Evolutionary conservation across 306 rosid genomes (phyloP).

Genomic region (Biancaea sappan): DNA sequence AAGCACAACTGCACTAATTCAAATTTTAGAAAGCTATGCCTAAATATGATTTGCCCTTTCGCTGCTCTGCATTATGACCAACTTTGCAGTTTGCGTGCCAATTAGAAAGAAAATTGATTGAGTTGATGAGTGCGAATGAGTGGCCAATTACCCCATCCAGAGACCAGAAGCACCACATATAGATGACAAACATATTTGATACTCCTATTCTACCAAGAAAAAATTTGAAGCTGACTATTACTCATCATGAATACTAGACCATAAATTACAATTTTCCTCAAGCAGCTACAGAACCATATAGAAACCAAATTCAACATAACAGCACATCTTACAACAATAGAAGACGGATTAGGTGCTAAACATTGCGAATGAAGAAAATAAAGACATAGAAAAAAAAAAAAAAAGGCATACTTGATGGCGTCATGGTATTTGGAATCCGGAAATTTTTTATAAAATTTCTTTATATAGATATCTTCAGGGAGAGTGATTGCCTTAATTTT

Average conservation of each 20-base stretch:
- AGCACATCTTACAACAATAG: constrained; percentile 2
- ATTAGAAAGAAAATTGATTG: not conserved
- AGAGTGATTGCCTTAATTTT: constrained; percentile 69
- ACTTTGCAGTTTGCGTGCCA: not conserved
- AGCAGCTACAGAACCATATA: not conserved
- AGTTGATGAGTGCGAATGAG: not conserved
- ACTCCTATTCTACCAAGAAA: constrained; percentile 2
- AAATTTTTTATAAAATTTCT: constrained; percentile 66
- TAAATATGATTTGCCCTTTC: not conserved
- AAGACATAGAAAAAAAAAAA: constrained; percentile 30
- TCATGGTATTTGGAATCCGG: constrained; percentile 78
- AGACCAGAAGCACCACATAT: constrained; percentile 1
- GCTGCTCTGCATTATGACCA: not conserved
- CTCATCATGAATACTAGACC: constrained; percentile 8
- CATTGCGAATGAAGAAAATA: constrained; percentile 14
- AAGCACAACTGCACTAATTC: not conserved
- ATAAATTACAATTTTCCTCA: constrained; percentile 3
- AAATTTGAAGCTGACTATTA: constrained; percentile 11
- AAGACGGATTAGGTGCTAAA: constrained; percentile 11
- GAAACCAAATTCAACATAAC: constrained; percentile 24
- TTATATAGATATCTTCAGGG: constrained; percentile 82
- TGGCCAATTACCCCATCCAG: not conserved
- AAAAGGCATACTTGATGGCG: constrained; percentile 61
- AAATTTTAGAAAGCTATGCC: not conserved
- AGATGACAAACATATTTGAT: constrained; percentile 2